A percentile compares a stretch with the other conserved stretches of the same genome.
phyloP scores from a whole-genome alignment of 352 stramenopile species.

The Globisporangium rhizosaccharum region DNA sequence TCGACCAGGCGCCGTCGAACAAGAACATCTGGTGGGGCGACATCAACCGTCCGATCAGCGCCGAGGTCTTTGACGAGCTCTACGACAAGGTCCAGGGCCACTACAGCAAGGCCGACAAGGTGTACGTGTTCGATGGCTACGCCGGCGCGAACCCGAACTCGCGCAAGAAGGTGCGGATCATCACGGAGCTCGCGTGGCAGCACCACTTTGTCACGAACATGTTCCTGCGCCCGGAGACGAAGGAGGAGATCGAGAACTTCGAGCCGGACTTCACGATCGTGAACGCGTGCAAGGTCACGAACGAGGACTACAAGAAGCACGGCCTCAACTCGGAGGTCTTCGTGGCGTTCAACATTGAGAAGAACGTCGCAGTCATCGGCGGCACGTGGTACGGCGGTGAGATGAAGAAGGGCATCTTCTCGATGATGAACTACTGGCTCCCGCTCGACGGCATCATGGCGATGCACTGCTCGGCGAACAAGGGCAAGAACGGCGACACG shows the following conservation, averaged over 20 bases:
- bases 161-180: slow-evolving; percentile 95
- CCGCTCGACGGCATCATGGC: slow-evolving; percentile 93
- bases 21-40: slow-evolving; percentile 97
- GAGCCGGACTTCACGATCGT: slow-evolving; percentile 97
- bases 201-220: slow-evolving; percentile 98
- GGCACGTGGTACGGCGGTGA: slow-evolving; percentile 97
- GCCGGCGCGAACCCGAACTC: slow-evolving; percentile 89
- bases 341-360: slow-evolving; percentile 96
- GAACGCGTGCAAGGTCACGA: slow-evolving; percentile 95
- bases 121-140: slow-evolving; percentile 97
- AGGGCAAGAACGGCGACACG: slow-evolving; percentile 94
- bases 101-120: slow-evolving; percentile 90
- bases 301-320: slow-evolving; percentile 93
- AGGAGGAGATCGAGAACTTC: slow-evolving; percentile 90
- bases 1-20: slow-evolving; percentile 89
- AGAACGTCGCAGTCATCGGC: slow-evolving; percentile 93
- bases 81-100: slow-evolving; percentile 92
- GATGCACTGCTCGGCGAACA: slow-evolving; percentile 99
- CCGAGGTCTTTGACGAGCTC: slow-evolving; percentile 94
- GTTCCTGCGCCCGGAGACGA: slow-evolving; percentile 86
- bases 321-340: slow-evolving; percentile 95
- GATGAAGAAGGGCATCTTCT: slow-evolving; percentile 99
- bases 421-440: slow-evolving; percentile 98
- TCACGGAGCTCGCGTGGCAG: slow-evolving; percentile 97
- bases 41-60: slow-evolving; percentile 93